A percentile compares a stretch with the other conserved stretches of the same genome.
These are phyloP conservation scores for Ophiosphaerella herpotricha DNA, from an alignment of 2,329 filamentous ascomycete species.

Conservation along the genomic window DNA sequence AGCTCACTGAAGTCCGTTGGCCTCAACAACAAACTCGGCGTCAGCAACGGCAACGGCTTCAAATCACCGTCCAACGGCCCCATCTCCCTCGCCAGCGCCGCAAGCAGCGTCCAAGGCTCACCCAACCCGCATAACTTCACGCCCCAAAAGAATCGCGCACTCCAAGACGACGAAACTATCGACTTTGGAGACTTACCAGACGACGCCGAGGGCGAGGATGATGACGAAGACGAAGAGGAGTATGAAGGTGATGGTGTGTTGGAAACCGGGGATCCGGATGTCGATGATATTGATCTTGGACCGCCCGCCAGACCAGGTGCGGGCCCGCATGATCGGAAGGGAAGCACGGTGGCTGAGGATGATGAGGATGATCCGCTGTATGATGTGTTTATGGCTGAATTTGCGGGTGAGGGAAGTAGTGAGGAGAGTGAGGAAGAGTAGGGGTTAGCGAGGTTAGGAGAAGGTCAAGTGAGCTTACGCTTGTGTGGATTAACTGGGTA, in stretches of 20 bases:
- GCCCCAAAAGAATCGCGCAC: constrained; percentile 17
- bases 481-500: no score
- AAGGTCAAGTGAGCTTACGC: no score
- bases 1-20: constrained; percentile 31
- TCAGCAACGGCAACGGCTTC: constrained; percentile 21
- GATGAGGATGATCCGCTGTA: constrained; percentile 49
- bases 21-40: constrained; percentile 33
- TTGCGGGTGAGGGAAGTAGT: constrained; percentile 43
- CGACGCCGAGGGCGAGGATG: constrained; percentile 23
- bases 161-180: constrained; percentile 40
- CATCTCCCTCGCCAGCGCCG: constrained; percentile 50
- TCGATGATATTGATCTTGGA: constrained; percentile 40
- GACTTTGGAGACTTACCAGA: constrained; percentile 41
- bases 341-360: constrained; percentile 24
- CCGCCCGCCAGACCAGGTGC: constrained; percentile 29
- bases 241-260: constrained; percentile 25
- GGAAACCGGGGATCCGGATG: constrained; percentile 35
- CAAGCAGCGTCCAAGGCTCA: constrained; percentile 42
- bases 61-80: constrained; percentile 45
- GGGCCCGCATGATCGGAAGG: constrained; percentile 12
- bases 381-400: constrained; percentile 50
- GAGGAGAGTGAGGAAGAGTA: constrained; percentile 54
- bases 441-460: neutral
- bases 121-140: constrained; percentile 26
- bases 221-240: constrained; percentile 36